A percentile compares a stretch with the other conserved stretches of the same genome.
Evolutionary conservation across 1,139 yeast species (phyloP).

Genomic region (Nakaseomyces bracarensis): DNA sequence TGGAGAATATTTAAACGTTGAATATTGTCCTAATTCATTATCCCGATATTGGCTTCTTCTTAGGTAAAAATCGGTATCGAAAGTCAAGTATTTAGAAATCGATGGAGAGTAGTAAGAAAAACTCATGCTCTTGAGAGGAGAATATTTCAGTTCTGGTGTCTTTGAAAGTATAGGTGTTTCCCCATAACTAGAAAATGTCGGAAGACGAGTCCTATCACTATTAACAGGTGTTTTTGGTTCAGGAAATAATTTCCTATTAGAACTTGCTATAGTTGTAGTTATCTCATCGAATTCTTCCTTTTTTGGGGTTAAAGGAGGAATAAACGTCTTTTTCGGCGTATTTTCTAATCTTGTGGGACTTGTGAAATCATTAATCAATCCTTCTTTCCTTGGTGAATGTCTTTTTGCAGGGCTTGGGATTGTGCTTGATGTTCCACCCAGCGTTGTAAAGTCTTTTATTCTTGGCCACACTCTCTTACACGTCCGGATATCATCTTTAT

Average conservation of each 20-base stretch:
- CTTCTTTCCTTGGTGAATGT: constrained; percentile 8
- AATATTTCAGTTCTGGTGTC: constrained; percentile 21
- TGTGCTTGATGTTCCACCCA: constrained; percentile 17
- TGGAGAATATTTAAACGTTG: constrained; percentile 21
- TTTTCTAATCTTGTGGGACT: constrained; percentile 6
- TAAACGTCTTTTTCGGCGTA: neutral
- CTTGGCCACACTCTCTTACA: constrained; percentile 51
- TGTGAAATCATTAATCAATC: constrained; percentile 23
- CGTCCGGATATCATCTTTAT: constrained; percentile 56
- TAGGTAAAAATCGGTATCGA: constrained; percentile 26
- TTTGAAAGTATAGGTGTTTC: constrained; percentile 7
- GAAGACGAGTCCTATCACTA: neutral
- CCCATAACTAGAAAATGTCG: neutral
- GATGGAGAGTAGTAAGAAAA: constrained; percentile 31
- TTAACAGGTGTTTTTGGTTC: constrained; percentile 1
- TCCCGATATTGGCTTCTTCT: constrained; percentile 26
- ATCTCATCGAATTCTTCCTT: too few species aligned
- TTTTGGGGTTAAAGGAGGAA: neutral
- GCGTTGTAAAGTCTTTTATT: constrained; percentile 52
- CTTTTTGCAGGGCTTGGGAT: constrained; percentile 11
- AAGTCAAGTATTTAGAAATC: constrained; percentile 24
- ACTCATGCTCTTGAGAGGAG: constrained; percentile 24
- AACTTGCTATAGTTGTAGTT: neutral
- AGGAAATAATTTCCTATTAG: neutral
- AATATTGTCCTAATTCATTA: constrained; percentile 22